phyloP scores from a whole-genome alignment of 202 grass and related monocot species.

The Digitaria exilis region DNA sequence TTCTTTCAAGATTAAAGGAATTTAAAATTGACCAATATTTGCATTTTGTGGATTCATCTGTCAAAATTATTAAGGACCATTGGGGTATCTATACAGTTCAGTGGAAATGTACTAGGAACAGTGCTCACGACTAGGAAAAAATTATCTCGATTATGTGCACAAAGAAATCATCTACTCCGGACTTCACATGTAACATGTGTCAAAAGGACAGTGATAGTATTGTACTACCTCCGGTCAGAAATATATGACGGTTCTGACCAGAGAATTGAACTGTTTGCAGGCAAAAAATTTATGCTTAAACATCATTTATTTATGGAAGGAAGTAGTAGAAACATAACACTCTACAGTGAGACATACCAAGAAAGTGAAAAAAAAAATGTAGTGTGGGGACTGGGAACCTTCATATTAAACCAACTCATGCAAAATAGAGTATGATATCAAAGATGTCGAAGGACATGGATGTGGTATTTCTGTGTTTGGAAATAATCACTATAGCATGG shows the following conservation, averaged over 20 bases:
- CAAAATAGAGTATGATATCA: background rate
- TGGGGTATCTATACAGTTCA: background rate
- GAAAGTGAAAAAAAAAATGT: background rate
- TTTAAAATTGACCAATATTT: slow-evolving; percentile 11
- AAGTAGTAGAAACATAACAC: too few species aligned
- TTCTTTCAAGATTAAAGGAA: slow-evolving; percentile 8
- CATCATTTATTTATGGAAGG: too few species aligned
- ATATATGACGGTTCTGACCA: too few species aligned
- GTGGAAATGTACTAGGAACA: background rate
- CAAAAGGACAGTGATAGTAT: background rate
- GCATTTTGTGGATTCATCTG: slow-evolving; percentile 18
- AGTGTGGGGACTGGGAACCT: background rate
- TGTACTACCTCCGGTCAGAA: too few species aligned
- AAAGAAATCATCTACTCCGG: background rate
- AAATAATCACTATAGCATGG: background rate
- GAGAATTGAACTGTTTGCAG: too few species aligned
- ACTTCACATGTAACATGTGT: slow-evolving; percentile 4
- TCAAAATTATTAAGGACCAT: background rate
- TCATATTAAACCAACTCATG: slow-evolving; percentile 30
- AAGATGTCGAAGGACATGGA: slow-evolving; percentile 2
- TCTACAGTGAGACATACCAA: background rate
- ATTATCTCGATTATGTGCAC: background rate
- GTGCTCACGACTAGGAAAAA: slow-evolving; percentile 4
- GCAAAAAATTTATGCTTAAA: too few species aligned
- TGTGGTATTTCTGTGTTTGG: background rate